Conservation (phyloP, 1,139 yeast genomes). For the Debaryomyces psychrophilus region DNA sequence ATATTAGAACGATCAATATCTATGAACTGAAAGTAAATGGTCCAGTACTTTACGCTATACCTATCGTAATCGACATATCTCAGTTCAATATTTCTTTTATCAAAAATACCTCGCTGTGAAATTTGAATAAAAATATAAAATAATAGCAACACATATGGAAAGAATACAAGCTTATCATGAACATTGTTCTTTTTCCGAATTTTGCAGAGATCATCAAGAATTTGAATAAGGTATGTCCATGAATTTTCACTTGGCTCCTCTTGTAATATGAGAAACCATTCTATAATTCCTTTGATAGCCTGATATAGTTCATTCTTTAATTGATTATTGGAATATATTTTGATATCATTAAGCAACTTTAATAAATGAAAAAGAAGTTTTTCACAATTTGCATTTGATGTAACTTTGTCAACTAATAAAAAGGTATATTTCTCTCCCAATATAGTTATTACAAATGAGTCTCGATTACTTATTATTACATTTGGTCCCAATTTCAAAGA, state of each 20-base stretch:
- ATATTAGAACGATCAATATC: constrained; percentile 7
- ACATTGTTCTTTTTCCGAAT: constrained; percentile 10
- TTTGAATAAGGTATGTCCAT: constrained; percentile 19
- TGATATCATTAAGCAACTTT: constrained; percentile 16
- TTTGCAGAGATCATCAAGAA: constrained; percentile 14
- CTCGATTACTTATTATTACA: constrained; percentile 21
- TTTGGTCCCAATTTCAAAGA: constrained; percentile 29
- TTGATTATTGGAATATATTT: constrained; percentile 5
- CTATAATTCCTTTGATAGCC: constrained; percentile 27
- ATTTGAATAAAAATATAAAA: constrained; percentile 21
- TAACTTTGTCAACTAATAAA: constrained; percentile 28
- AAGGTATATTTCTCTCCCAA: constrained; percentile 28
- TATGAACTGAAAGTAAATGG: constrained; percentile 11
- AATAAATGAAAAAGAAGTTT: constrained; percentile 20
- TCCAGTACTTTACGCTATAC: constrained; percentile 11
- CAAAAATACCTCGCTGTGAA: constrained; percentile 9
- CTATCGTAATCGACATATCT: background rate
- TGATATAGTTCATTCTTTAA: constrained; percentile 20
- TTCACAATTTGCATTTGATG: constrained; percentile 23
- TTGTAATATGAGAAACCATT: constrained; percentile 40
- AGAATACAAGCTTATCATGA: constrained; percentile 12
- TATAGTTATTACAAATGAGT: constrained; percentile 23
- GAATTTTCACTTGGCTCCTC: constrained; percentile 25
- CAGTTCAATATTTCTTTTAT: constrained; percentile 9
- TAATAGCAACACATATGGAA: constrained; percentile 30